Evolutionary conservation across 192 early-diverging fungal species (phyloP).

Genomic region (Glomus cerebriforme): DNA sequence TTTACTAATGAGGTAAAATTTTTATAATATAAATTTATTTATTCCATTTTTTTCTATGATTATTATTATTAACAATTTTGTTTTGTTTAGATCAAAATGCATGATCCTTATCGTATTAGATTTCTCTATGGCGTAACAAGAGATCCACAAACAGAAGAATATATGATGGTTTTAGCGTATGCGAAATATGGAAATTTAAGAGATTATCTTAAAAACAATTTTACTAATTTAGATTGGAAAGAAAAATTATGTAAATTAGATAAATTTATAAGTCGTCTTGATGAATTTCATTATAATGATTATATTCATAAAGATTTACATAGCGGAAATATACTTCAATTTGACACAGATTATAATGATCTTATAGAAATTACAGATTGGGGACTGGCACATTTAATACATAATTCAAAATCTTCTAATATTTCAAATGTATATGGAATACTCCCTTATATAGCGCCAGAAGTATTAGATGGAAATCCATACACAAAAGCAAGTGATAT

Average conservation of each 20-base stretch:
- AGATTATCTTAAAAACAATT: background rate
- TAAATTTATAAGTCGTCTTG: background rate
- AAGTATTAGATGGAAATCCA: constrained; percentile 34
- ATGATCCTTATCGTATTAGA: too few species aligned
- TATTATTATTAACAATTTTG: too few species aligned
- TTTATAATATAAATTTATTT: background rate
- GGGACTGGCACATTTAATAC: constrained; percentile 18
- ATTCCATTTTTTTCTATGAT: background rate
- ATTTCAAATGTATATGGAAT: constrained; percentile 34
- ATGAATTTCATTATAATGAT: constrained; percentile 35
- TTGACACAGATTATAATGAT: too few species aligned
- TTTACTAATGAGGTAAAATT: background rate
- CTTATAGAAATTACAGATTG: constrained; percentile 35
- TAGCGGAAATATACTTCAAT: constrained; percentile 9
- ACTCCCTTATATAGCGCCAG: constrained; percentile 46
- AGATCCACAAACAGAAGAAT: constrained; percentile 11
- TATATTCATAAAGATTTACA: constrained; percentile 39
- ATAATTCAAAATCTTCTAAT: constrained; percentile 28
- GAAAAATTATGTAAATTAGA: background rate
- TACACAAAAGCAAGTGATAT: constrained; percentile 42
- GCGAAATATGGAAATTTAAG: background rate
- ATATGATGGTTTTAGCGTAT: background rate
- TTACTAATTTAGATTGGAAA: background rate
- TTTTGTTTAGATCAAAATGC: too few species aligned
- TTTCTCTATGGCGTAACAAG: constrained; percentile 16